Percentiles rank a stretch among this genome's conserved stretches.
Conservation (phyloP, 164 flowering plant species). For the Piper longum region DNA sequence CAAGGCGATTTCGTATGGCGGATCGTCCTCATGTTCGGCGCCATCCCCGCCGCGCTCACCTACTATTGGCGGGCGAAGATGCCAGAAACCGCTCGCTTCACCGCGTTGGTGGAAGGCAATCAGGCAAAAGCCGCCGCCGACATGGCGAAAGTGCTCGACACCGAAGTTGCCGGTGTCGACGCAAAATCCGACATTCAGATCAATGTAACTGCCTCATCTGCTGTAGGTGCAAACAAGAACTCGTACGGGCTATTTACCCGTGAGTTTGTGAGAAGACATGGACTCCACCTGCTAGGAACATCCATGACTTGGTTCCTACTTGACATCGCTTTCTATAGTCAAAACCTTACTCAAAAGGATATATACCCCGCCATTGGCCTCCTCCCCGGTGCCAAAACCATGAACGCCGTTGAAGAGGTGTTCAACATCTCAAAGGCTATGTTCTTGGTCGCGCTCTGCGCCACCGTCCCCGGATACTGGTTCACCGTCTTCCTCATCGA, state of each 20-base stretch:
- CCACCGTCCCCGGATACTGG: constrained; percentile 48
- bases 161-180: background rate
- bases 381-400: constrained; percentile 5
- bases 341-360: constrained; percentile 31
- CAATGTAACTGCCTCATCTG: background rate
- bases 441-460: constrained; percentile 26
- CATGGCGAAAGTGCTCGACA: constrained; percentile 29
- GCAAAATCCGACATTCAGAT: background rate
- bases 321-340: constrained; percentile 38
- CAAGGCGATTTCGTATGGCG: constrained; percentile 35
- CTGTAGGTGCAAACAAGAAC: background rate
- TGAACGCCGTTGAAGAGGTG: constrained; percentile 32
- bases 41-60: constrained; percentile 32
- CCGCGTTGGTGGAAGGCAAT: constrained; percentile 29
- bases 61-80: constrained; percentile 43
- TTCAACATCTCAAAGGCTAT: constrained; percentile 21
- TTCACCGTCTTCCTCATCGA: constrained; percentile 35
- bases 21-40: constrained; percentile 41
- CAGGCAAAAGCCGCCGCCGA: constrained; percentile 27
- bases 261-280: constrained; percentile 26
- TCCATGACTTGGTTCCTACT: constrained; percentile 36
- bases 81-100: constrained; percentile 47
- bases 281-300: constrained; percentile 30
- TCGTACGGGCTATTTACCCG: constrained; percentile 18
- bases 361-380: constrained; percentile 25